Base-by-base conservation (phyloP, 768 basidiomycete genomes). In the Phylloporus scabripes region DNA sequence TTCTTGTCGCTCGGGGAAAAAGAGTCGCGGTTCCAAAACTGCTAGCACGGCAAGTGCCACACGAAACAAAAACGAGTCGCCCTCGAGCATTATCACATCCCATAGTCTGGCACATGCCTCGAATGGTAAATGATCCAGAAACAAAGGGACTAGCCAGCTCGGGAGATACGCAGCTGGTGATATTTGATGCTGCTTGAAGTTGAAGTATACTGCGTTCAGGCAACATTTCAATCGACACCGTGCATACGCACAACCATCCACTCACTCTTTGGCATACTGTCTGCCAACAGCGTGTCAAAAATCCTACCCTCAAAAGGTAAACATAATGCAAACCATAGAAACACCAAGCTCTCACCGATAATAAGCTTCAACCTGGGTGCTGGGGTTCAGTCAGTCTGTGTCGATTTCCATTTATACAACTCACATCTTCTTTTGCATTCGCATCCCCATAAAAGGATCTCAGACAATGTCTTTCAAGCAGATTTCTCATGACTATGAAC, bases 151-250 rank as follows among this genome's bases (percentile, higher is more conserved):
- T 23, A 95, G 58, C 92, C 92, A 95, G 50, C 83, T 82, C 0
- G 76, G 79, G 14, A 95, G 73, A 71, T 94, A 95, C n/a, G 82
- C 76, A 2, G 82, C 71, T 1, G 92, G 92, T 1, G 91, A 86
- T 60, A 95, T 80, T 54, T 92, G 89, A 62, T 93, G 89, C 59
- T 92, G 89, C 64, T 93, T 92, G 70, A 94, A 93, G 70, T 93
- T 93, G 71, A 92, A 89, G 65, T 92, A 93, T 53, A 95, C 91
- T 92, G 41, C 12, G 12, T 48, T 26, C 41, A 32, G 28, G 47
- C 14, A 44, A 44, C 50, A 28, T 5, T 18, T 53, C 33, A 39
- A 23, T 33, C 15, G 15, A n/a, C 7, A 17, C 17, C 42, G n/a
- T 18, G 18, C 12, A 6, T 14, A 14, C 24, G 23, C 2, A 17